Evolutionary conservation across 2,329 filamentous ascomycete species (phyloP), one percentile per base, ranked within the genome.

Genomic region (Aspergillus tubingensis): DNA sequence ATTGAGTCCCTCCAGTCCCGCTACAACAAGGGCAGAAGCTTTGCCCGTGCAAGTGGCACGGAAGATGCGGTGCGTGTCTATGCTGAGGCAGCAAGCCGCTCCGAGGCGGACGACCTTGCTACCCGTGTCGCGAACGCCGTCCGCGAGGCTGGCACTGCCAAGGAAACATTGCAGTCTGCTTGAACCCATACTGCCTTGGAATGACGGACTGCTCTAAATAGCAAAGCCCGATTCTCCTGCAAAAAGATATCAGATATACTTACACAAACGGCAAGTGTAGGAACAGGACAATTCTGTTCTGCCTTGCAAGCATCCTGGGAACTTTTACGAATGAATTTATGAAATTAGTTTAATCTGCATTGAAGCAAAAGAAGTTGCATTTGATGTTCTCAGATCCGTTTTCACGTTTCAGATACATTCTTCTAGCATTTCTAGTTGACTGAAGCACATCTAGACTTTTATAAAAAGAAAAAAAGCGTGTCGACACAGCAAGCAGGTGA

Each of bases 21-120:
- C 77, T 97, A 96, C 79, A 91, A 91, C 71, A 90, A 91, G 70
- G 95, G 91, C 2, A 86, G 95, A 65, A 89, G 91, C 53, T 99
- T 99, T 76, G 95, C 92, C 7, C 88, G 95, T 69, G 92, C 95
- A 39, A 95, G 90, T 66, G 95, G 95, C 30, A 99, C 95, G 0
- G 95, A 99, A 77, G 96, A 99, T 76, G 94, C 92, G 2, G 93
- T 96, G 69, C 86, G 95, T 64, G 93, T 99, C 19, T 99, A 99
- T 73, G 94, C 94, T 7, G 95, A 99, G 79, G 95, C 95, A 3
- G 91, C 91, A 39, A 95, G 91, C 50, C 87, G 91, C 65, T 90
- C 88, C 15, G 94, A 98, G 77, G 92, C 93, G 1, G 93, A 97
- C 70, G 92, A 96, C 76, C 83, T 98, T 64, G 92, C 93, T 60